phyloP scores from a whole-genome alignment of 108 stramenopile genomes.

The Mediolabrus comicus region DNA sequence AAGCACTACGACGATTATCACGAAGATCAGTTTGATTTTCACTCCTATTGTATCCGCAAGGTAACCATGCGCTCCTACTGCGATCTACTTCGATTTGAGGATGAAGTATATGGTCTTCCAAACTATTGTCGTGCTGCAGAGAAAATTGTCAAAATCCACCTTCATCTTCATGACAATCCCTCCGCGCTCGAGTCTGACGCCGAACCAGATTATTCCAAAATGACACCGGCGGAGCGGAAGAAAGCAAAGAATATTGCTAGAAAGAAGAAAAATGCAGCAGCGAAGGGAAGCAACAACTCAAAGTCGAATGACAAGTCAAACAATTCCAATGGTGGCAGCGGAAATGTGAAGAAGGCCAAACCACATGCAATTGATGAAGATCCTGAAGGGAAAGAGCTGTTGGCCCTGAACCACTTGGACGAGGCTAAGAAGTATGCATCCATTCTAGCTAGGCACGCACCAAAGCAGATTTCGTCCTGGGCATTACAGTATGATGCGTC shows the following conservation, averaged over 20 bases:
- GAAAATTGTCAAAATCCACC: slow-evolving; percentile 74
- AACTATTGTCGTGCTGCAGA: slow-evolving; percentile 79
- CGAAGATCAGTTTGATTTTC: slow-evolving; percentile 99
- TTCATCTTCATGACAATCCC: slow-evolving; percentile 76
- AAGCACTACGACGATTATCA: slow-evolving; percentile 96
- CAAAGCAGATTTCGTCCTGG: slow-evolving; percentile 77
- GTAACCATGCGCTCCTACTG: slow-evolving; percentile 94
- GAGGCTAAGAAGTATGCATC: slow-evolving; percentile 82
- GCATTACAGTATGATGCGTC: slow-evolving; percentile 88
- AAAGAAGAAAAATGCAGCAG: slow-evolving; percentile 70
- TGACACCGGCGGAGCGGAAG: slow-evolving; percentile 84
- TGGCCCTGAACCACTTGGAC: slow-evolving; percentile 74
- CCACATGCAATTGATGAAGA: slow-evolving; percentile 74
- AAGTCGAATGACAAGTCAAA: slow-evolving; percentile 33
- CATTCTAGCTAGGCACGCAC: slow-evolving; percentile 77
- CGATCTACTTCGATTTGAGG: slow-evolving; percentile 86
- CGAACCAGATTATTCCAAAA: slow-evolving; percentile 81
- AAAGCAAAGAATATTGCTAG: slow-evolving; percentile 83
- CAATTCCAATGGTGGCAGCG: slow-evolving; percentile 53
- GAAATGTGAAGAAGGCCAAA: slow-evolving; percentile 56
- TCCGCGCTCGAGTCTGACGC: slow-evolving; percentile 40
- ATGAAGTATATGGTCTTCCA: slow-evolving; percentile 79
- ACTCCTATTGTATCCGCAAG: slow-evolving; percentile 96
- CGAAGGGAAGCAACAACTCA: slow-evolving; percentile 37
- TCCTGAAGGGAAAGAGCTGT: slow-evolving; percentile 83